Base-by-base conservation (phyloP, 2,329 filamentous ascomycete species). In the Diaporthe caulivora region DNA sequence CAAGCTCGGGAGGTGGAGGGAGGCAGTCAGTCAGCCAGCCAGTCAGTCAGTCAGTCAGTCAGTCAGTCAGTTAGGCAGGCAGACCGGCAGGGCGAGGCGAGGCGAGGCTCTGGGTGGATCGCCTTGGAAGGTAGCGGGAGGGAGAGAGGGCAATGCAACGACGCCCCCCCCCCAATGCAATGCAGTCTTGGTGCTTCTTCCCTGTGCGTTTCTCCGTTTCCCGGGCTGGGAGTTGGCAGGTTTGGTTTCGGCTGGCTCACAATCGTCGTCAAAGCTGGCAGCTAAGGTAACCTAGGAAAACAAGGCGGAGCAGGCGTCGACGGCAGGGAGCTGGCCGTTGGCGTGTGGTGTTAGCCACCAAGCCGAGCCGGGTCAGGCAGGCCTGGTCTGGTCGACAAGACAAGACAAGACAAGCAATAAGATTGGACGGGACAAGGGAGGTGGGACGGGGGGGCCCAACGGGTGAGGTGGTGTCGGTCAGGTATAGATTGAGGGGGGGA, bases 101-200 rank as follows among this genome's bases (percentile, higher is more conserved):
- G 69, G 51, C 69, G 69, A 71, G 69, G 69, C 69, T 71, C 69
- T 71, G 37, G 69, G 69, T 71, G 69, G 69, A 62, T 71, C 69
- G 29, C 17, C 51, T 53, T 53, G 34, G 5, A 18, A 1, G 26
- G 29, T 5, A 34, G 18, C 58, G 42, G 60, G 29, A 26, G 18
- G 29, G 60, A 47, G 60, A 47, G 60, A 65, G 42, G 3, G 31
- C 29, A 67, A 67, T 67, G 62, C 62, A 24, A 67, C 47, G 62
- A 13, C 37, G 11, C 5, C 34, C 5, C 34, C 37, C 11, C 11
- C 37, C 62, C 62, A 67, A 67, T 67, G 62, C 62, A 67, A 67
- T 67, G 62, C 62, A 53, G 31, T 71, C 55, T 71, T 34, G 68
- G 15, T 40, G n/a, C 29, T 34, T n/a, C 40, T 53, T 53, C 18